Conservation (phyloP, 164 flowering plant genomes). For the Vitis rupestris region DNA sequence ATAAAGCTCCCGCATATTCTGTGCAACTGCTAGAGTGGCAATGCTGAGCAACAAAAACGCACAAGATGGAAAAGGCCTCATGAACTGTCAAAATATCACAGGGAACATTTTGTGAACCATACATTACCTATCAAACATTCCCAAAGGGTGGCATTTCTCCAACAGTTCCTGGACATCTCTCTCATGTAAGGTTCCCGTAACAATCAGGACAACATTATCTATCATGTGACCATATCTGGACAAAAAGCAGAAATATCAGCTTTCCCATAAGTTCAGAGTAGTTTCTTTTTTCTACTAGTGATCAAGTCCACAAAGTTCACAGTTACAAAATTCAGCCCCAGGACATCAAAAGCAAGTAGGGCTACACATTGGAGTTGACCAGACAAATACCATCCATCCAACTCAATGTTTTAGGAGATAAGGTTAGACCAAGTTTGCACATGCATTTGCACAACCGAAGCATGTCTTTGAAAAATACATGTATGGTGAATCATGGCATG, state of each 20-base stretch:
- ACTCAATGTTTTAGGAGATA: neutral
- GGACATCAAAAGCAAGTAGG: neutral
- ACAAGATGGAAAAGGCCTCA: neutral
- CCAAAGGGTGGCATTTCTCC: constrained; percentile 98
- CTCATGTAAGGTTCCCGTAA: constrained; percentile 98
- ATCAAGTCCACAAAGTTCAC: neutral
- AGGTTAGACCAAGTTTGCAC: neutral
- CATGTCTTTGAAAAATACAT: neutral
- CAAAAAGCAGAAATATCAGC: constrained; percentile 5
- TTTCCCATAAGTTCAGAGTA: constrained; percentile 1
- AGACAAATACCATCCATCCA: neutral
- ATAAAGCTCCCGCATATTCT: constrained; percentile 97
- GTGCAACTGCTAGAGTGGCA: constrained; percentile 98
- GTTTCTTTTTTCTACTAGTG: neutral
- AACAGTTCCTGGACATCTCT: constrained; percentile 96
- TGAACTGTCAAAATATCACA: neutral
- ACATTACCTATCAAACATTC: constrained; percentile 97
- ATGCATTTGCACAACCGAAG: neutral
- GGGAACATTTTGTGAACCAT: neutral
- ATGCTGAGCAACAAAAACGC: constrained; percentile 50
- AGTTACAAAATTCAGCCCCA: neutral
- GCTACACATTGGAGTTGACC: neutral
- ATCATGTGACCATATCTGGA: constrained; percentile 99
- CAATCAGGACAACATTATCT: constrained; percentile 98
- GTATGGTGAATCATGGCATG: neutral